A percentile compares a stretch with the other conserved stretches of the same genome.
phyloP scores from a whole-genome alignment of 2,329 filamentous ascomycete species.

The Aspergillus udagawae region DNA sequence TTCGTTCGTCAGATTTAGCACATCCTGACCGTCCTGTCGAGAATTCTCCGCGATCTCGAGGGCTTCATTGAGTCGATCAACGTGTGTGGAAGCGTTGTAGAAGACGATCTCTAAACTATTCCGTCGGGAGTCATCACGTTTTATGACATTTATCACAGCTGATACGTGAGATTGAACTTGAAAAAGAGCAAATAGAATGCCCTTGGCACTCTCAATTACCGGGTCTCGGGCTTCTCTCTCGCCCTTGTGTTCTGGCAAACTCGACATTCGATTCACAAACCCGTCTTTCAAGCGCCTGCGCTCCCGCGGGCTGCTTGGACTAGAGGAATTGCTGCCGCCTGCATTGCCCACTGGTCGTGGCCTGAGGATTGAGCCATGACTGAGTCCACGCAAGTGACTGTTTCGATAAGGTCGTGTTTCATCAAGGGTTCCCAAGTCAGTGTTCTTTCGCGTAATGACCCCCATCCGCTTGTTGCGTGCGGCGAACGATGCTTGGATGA shows the following conservation, averaged over 20 bases:
- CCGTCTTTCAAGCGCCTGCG: conserved; percentile 39
- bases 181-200: conserved; percentile 53
- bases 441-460: conserved; percentile 55
- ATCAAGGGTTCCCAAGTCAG: conserved; percentile 51
- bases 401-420: conserved; percentile 50
- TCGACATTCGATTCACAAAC: conserved; percentile 51
- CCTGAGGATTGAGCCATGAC: conserved; percentile 52
- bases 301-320: conserved; percentile 43
- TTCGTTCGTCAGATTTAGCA: conserved; percentile 36
- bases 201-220: conserved; percentile 53
- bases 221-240: conserved; percentile 46
- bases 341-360: conserved; percentile 30
- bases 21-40: conserved; percentile 49
- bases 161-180: conserved; percentile 48
- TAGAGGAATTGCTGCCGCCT: conserved; percentile 39
- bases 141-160: conserved; percentile 45
- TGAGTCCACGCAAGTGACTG: conserved; percentile 55
- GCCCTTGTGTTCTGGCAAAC: conserved; percentile 53
- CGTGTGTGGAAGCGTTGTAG: conserved; percentile 52
- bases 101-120: conserved; percentile 54
- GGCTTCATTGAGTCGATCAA: conserved; percentile 54
- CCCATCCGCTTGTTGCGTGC: conserved; percentile 57
- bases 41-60: conserved; percentile 48
- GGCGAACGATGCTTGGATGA: conserved; percentile 45
- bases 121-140: conserved; percentile 44